phyloP scores from a whole-genome alignment of 495 filamentous ascomycete genomes.

The Lasiosphaeris hirsuta region DNA sequence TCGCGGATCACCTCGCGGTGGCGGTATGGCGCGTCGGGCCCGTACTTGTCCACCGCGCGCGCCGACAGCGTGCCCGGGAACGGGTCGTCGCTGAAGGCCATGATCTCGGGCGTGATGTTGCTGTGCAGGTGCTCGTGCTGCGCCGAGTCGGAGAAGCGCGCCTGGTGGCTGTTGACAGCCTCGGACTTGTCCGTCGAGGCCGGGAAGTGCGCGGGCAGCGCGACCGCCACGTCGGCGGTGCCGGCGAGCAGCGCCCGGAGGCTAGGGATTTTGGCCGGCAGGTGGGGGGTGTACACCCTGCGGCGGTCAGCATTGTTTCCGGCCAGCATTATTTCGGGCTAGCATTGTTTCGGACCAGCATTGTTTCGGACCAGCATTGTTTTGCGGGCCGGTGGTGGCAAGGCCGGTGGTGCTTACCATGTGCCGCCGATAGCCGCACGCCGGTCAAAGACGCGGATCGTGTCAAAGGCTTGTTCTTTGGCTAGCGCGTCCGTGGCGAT shows the following conservation, averaged over 20 bases:
- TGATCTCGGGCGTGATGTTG: conserved; percentile 39
- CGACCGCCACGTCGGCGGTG: conserved; percentile 46
- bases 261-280: conserved; percentile 37
- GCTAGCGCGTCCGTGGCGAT: conserved; percentile 59
- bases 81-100: conserved; percentile 40
- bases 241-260: conserved; percentile 45
- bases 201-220: conserved; percentile 46
- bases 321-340: too few species aligned
- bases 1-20: conserved; percentile 37
- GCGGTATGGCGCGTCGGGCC: conserved; percentile 34
- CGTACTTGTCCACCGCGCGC: conserved; percentile 30
- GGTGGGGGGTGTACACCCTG: conserved; percentile 35
- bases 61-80: conserved; percentile 32
- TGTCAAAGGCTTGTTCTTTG: conserved; percentile 56
- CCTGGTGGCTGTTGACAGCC: conserved; percentile 36
- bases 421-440: conserved; percentile 31
- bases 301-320: too few species aligned
- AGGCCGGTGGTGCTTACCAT: too few species aligned
- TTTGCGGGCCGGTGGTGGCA: too few species aligned
- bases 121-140: conserved; percentile 44
- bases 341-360: too few species aligned
- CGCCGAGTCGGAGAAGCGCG: conserved; percentile 51
- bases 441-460: conserved; percentile 57
- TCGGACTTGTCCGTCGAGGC: conserved; percentile 39
- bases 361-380: too few species aligned